Percentiles rank a stretch among this genome's conserved stretches.
Conservation (phyloP, 2,329 filamentous ascomycete genomes). For the Aspergillus jensenii region DNA sequence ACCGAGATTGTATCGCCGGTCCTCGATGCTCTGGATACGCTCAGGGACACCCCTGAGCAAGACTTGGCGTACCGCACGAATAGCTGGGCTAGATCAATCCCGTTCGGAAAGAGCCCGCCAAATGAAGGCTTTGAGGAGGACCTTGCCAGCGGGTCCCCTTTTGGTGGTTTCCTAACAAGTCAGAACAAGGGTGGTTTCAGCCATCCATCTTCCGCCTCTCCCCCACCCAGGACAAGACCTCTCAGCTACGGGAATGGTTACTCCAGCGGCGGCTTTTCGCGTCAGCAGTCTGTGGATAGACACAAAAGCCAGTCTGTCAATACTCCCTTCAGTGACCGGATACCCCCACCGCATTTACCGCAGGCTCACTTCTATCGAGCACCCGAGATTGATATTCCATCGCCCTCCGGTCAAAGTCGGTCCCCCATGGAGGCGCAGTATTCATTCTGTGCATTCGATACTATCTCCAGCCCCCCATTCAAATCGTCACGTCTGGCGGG, state of each 20-base stretch:
- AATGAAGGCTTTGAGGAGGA: slow-evolving; percentile 36
- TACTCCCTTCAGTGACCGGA: slow-evolving; percentile 34
- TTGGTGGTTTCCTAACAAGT: slow-evolving; percentile 39
- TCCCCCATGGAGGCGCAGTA: slow-evolving; percentile 54
- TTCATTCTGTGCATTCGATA: slow-evolving; percentile 81
- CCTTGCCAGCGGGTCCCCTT: slow-evolving; percentile 38
- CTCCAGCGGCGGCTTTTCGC: slow-evolving; percentile 35
- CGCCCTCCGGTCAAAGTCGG: slow-evolving; percentile 26
- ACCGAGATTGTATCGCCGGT: slow-evolving; percentile 36
- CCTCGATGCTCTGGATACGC: slow-evolving; percentile 38
- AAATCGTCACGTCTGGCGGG: slow-evolving; percentile 38
- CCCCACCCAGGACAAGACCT: slow-evolving; percentile 41
- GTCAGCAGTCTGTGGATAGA: slow-evolving; percentile 38
- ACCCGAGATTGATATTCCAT: slow-evolving; percentile 67
- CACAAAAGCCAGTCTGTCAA: slow-evolving; percentile 41
- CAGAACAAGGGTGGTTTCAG: slow-evolving; percentile 41
- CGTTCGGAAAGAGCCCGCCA: slow-evolving; percentile 47
- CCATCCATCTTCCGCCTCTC: slow-evolving; percentile 45
- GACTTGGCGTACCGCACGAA: slow-evolving; percentile 40
- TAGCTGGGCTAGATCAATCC: slow-evolving; percentile 47
- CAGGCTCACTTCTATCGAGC: slow-evolving; percentile 76
- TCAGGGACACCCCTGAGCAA: slow-evolving; percentile 31
- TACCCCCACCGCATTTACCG: slow-evolving; percentile 69
- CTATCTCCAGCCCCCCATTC: slow-evolving; percentile 52
- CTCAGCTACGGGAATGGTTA: slow-evolving; percentile 44